phyloP scores from a whole-genome alignment of 139 green algal genomes.

The Diplosphaera chodatii region DNA sequence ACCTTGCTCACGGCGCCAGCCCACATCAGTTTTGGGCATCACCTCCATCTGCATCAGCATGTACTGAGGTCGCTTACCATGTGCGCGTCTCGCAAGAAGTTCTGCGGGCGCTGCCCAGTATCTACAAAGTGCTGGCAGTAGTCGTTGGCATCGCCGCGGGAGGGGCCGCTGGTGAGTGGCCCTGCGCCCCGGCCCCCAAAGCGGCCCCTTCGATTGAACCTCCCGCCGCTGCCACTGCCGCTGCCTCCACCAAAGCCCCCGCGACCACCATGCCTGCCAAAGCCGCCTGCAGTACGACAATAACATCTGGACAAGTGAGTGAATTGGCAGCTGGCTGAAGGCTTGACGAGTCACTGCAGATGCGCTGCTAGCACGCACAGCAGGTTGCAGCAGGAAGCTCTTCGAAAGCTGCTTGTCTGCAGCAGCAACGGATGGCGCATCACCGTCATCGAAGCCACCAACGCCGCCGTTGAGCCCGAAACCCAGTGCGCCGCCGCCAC shows the following conservation, averaged over 20 bases:
- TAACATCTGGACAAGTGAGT: background rate
- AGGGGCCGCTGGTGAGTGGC: slow-evolving; percentile 4
- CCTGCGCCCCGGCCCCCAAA: background rate
- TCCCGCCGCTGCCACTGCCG: background rate
- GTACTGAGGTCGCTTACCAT: slow-evolving; percentile 14
- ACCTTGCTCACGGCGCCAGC: too few species aligned
- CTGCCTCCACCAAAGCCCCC: background rate
- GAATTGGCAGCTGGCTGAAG: too few species aligned
- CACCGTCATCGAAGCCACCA: background rate
- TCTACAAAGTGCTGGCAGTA: slow-evolving; percentile 87
- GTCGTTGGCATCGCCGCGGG: slow-evolving; percentile 48
- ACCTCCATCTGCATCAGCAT: too few species aligned
- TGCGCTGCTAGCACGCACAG: too few species aligned
- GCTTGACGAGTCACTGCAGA: too few species aligned
- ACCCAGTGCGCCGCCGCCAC: background rate
- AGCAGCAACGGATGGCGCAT: background rate
- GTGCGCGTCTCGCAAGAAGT: slow-evolving; percentile 69
- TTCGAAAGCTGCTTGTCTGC: too few species aligned
- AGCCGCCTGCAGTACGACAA: background rate
- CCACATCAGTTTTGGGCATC: too few species aligned
- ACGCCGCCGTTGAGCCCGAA: slow-evolving; percentile 2
- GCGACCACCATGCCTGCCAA: background rate
- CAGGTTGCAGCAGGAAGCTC: too few species aligned
- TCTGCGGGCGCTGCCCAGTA: slow-evolving; percentile 69
- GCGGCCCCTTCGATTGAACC: background rate